Percentiles rank a stretch among this genome's conserved stretches.
phyloP scores from a whole-genome alignment of 2,329 filamentous ascomycete species.

The Chalaropsis ovoidea region DNA sequence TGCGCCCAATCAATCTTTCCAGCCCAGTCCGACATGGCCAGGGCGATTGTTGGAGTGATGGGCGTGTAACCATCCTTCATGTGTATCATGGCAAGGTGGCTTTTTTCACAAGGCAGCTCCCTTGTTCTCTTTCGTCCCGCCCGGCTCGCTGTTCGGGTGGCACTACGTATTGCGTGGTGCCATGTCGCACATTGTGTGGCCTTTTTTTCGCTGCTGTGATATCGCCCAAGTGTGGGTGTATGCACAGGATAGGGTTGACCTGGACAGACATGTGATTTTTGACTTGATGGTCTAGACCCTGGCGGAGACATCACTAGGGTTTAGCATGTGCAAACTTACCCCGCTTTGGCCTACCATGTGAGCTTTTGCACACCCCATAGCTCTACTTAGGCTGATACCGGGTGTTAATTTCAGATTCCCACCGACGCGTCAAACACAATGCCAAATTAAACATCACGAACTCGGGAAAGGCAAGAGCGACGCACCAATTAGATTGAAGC shows the following conservation, averaged over 20 bases:
- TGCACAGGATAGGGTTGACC: not conserved
- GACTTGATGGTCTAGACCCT: not conserved
- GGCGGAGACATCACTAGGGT: not conserved
- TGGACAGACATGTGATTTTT: no score
- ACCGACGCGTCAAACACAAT: constrained; percentile 1
- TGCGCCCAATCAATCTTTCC: constrained; percentile 8
- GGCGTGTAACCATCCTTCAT: constrained; percentile 10
- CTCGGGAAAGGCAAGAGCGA: not conserved
- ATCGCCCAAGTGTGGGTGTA: not conserved
- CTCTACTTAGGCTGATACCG: not conserved
- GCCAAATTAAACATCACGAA: constrained; percentile 9
- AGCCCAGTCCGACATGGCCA: not conserved
- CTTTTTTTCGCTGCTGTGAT: not conserved
- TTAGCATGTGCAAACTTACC: not conserved
- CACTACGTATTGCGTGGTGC: not conserved
- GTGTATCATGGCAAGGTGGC: not conserved
- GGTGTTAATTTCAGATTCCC: not conserved
- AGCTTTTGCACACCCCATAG: not conserved
- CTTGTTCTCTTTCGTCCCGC: not conserved
- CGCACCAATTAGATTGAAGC: not conserved
- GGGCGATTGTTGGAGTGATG: not conserved
- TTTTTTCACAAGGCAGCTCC: not conserved
- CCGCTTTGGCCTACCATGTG: not conserved
- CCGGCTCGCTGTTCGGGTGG: not conserved
- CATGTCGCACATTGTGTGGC: constrained; percentile 13